Evolutionary conservation across 1,284 basidiomycete species (phyloP), one percentile per base, ranked within the genome.

Genomic region (Melanopsichium pennsylvanicum): DNA sequence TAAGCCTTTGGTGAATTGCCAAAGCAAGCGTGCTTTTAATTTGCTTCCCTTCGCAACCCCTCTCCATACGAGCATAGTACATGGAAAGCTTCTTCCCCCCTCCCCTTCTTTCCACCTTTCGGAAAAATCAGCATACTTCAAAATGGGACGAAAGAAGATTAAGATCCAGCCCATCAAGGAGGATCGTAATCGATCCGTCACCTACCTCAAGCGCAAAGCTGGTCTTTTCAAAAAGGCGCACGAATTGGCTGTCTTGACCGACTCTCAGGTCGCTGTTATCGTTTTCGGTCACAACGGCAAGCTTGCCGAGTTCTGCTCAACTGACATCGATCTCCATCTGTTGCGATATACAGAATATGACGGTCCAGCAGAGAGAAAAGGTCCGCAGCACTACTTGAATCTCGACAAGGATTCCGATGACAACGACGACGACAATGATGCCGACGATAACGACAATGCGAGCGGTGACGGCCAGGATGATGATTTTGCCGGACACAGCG

Each of bases 221-320:
- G 91, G 91, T 2, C 86, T 93, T 50, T 92, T 93, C 87, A 92
- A 92, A 81, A 92, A 92, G 80, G 91, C 90, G 0, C 91, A 91
- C 81, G 91, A 92, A 82, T 87, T 92, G 38, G 90, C 90, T 27
- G 90, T 92, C 4, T 82, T 89, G 46, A 89, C 88, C 75, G 86
- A 86, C 23, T 87, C 88, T 52, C 87, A 89, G 64, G 86, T 89
- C 34, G 87, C 87, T 5, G 86, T 89, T 66, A 87, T 89, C 67
- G 86, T 89, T 50, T 88, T 89, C 70, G 86, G 86, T 84, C 61
- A 67, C 49, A 75, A 78, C 21, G 76, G 76, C 41, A 78, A 76
- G 54, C 61, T 76, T 21, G 66, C 74, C 39, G 76, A 76, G 37
- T 78, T 75, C 26, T 76, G 76, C 54, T 76, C 74, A 1, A 70